These are phyloP conservation scores for Tetradesmus obliquus DNA, from an alignment of 139 green algal genomes.

Conservation along the genomic window DNA sequence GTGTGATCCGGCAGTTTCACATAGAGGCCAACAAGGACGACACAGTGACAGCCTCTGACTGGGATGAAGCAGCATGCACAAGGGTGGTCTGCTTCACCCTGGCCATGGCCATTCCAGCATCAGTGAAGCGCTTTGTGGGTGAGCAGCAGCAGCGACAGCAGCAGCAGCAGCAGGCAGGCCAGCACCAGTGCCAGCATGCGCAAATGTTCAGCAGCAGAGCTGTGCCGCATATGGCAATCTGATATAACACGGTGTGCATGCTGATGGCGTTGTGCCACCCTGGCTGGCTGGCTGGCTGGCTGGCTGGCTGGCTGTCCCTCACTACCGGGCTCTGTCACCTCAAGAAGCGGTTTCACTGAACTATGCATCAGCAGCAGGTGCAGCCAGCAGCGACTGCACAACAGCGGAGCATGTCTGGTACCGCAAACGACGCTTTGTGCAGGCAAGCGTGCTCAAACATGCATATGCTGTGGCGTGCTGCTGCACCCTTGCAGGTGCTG, in stretches of 20 bases:
- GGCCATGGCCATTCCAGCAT: slow-evolving; percentile 21
- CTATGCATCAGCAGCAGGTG: no score
- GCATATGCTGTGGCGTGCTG: background rate
- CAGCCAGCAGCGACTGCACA: no score
- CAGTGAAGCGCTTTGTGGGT: slow-evolving; percentile 33
- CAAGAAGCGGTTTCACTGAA: no score
- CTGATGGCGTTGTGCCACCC: no score
- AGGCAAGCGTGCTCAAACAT: background rate
- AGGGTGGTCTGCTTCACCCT: slow-evolving; percentile 3
- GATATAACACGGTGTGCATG: no score
- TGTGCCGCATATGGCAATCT: background rate
- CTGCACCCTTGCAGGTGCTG: slow-evolving; percentile 3
- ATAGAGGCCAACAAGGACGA: slow-evolving; percentile 28
- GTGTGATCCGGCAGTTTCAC: slow-evolving; percentile 1
- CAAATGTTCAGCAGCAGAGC: background rate
- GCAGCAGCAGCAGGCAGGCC: background rate
- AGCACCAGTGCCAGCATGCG: background rate
- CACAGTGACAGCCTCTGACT: background rate
- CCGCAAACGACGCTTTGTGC: no score
- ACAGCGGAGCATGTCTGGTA: no score
- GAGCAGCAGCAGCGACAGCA: background rate
- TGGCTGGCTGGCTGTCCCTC: no score
- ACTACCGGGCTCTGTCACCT: no score
- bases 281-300: no score
- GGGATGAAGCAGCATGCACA: background rate